phyloP scores from a whole-genome alignment of 306 rosid genomes.

The Dryas alaskensis region DNA sequence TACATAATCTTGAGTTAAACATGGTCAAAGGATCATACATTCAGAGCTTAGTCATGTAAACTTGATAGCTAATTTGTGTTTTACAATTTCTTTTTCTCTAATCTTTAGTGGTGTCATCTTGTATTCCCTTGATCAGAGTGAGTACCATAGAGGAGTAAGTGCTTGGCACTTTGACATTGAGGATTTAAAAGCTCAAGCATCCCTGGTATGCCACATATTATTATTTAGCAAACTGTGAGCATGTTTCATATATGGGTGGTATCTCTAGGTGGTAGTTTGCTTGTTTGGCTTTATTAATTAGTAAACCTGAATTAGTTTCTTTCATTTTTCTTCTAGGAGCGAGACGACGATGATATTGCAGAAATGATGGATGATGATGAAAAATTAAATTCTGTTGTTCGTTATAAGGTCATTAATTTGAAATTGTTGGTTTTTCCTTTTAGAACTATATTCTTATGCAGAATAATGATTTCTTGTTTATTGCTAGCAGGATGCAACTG shows the following conservation, averaged over 20 bases:
- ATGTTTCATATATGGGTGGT: background rate
- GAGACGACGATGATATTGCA: slow-evolving; percentile 57
- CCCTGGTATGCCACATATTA: slow-evolving; percentile 55
- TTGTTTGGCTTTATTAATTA: slow-evolving; percentile 1
- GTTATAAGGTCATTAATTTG: slow-evolving; percentile 34
- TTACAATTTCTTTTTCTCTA: background rate
- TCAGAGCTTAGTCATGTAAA: background rate
- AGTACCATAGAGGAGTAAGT: slow-evolving; percentile 98
- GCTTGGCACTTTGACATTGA: slow-evolving; percentile 97
- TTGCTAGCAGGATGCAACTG: slow-evolving; percentile 49
- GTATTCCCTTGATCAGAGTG: slow-evolving; percentile 57
- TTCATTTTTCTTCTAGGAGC: slow-evolving; percentile 47
- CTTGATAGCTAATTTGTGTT: background rate
- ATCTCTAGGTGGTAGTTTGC: slow-evolving; percentile 6
- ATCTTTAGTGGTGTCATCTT: background rate
- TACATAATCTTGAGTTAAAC: background rate
- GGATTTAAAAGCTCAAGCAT: slow-evolving; percentile 96
- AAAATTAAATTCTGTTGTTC: slow-evolving; percentile 32
- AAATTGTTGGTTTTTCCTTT: background rate
- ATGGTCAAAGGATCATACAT: background rate
- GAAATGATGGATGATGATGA: slow-evolving; percentile 76
- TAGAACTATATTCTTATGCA: background rate
- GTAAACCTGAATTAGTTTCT: slow-evolving; percentile 24
- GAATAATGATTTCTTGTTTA: slow-evolving; percentile 9
- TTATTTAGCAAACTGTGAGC: background rate